Percentiles rank a stretch among this genome's conserved stretches.
These are phyloP conservation scores for Paralagenidium karlingii DNA, from an alignment of 352 stramenopile genomes.

Conservation along the genomic window DNA sequence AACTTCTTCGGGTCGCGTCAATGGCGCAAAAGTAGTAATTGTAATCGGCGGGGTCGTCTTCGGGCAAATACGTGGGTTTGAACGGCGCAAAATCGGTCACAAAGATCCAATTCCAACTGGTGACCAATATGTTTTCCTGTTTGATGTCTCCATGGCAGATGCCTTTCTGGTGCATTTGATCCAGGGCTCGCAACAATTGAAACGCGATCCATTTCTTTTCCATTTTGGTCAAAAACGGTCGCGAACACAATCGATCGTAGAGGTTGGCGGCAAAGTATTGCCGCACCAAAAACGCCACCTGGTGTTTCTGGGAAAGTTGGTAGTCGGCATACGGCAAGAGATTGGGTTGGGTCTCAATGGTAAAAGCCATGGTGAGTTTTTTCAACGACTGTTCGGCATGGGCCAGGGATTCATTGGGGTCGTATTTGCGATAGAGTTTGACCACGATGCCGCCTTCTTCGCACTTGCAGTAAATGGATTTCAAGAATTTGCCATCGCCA, in stretches of 20 bases:
- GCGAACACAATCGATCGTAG: conserved; percentile 92
- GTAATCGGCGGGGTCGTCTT: conserved; percentile 93
- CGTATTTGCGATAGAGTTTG: conserved; percentile 84
- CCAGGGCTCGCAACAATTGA: conserved; percentile 91
- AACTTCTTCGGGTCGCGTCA: conserved; percentile 79
- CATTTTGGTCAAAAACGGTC: conserved; percentile 90
- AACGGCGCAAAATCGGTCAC: conserved; percentile 95
- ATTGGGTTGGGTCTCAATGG: conserved; percentile 63
- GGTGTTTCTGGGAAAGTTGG: conserved; percentile 58
- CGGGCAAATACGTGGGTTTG: conserved; percentile 91
- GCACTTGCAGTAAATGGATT: conserved; percentile 80
- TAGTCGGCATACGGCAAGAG: conserved; percentile 76
- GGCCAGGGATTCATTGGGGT: conserved; percentile 50
- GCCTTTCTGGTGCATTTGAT: conserved; percentile 86
- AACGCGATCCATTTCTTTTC: conserved; percentile 98
- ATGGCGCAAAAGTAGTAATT: conserved; percentile 92
- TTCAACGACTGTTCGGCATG: conserved; percentile 42
- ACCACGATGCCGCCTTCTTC: conserved; percentile 66
- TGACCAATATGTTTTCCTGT: conserved; percentile 97
- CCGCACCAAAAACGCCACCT: conserved; percentile 89
- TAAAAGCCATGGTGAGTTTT: conserved; percentile 36
- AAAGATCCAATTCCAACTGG: conserved; percentile 96
- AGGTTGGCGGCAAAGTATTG: conserved; percentile 95
- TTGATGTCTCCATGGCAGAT: conserved; percentile 97
- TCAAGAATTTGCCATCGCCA: conserved; percentile 83